Conservation (phyloP, 345 rosid species). For the Draba incana region DNA sequence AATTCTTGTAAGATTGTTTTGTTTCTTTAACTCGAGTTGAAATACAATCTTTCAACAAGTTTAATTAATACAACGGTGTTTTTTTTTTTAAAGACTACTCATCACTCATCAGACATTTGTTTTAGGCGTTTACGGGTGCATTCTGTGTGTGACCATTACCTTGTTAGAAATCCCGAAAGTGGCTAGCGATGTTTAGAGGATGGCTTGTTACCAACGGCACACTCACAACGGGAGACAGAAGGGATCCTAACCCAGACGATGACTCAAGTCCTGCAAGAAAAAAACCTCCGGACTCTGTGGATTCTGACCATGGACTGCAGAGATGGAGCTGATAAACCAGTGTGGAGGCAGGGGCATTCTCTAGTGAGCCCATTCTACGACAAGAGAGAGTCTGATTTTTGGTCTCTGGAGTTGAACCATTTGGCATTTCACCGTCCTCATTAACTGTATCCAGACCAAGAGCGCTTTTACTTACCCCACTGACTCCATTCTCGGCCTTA, state of each 20-base stretch:
- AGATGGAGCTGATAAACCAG: conserved; percentile 90
- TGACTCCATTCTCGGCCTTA: conserved; percentile 41
- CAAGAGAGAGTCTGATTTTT: conserved; percentile 38
- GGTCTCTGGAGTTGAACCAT: conserved; percentile 41
- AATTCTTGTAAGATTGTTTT: too few species aligned
- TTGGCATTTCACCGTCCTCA: conserved; percentile 63
- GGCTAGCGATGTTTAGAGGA: too few species aligned
- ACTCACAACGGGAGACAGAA: conserved; percentile 53
- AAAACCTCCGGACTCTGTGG: conserved; percentile 64
- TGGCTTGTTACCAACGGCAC: conserved; percentile 71
- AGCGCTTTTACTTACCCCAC: conserved; percentile 40
- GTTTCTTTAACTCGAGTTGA: too few species aligned
- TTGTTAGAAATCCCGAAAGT: too few species aligned
- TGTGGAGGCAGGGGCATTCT: conserved; percentile 82
- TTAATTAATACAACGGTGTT: too few species aligned
- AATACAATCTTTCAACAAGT: too few species aligned
- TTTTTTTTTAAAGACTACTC: too few species aligned
- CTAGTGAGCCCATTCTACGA: conserved; percentile 80
- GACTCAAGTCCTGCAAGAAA: conserved; percentile 81
- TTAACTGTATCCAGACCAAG: conserved; percentile 68
- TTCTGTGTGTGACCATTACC: too few species aligned
- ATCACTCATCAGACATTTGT: too few species aligned
- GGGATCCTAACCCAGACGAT: conserved; percentile 47
- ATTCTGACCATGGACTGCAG: conserved; percentile 48
- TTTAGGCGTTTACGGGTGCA: too few species aligned